Evolutionary conservation across 208 protist species (phyloP), one percentile per base, ranked within the genome.

Genomic region (Strigomonas galati): DNA sequence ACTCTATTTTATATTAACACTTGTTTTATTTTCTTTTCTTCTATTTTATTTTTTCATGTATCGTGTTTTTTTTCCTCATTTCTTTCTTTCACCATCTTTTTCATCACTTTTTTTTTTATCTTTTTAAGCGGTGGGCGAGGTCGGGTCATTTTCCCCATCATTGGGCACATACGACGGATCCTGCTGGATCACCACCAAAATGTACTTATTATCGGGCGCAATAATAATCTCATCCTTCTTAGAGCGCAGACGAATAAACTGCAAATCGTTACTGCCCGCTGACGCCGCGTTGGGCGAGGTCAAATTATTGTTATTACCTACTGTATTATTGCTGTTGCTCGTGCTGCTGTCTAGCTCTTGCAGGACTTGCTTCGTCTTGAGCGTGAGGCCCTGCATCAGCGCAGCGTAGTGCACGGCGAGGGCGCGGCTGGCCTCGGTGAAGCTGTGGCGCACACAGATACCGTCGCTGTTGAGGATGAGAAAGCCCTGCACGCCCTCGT

Each of bases 181-280:
- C 51, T 94, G 79, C 62, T 97, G 91, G 58, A 97, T 95, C 31
- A 97, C 87, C 51, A 97, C 79, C 24, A 97, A 65, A 28, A 97
- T 73, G 71, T 95, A 97, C 67, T 97, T 94, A 72, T 71, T 93
- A 62, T 96, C 93, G 5, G 96, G 96, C 17, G 96, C 96, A n/a
- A 99, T 85, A 68, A 99, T 87, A 30, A 98, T 97, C 79, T 99
- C 97, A 67, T 98, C 83, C 68, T 98, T 98, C 63, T 94, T 91
- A 19, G 94, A 91, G 28, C 97, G 89, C 28, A 99, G 79, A 14
- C 97, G 89, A 28, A 99, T 62, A 23, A 46, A 62, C 35, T 48
- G 56, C 35, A 62, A 23, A 7, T 62, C 56, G 23, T 62, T 46
- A 21, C 7, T 35, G 5, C 54, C 54, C 30, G 54, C 14, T n/a